phyloP scores from a whole-genome alignment of 345 rosid genomes.

The Dovyalis caffra region DNA sequence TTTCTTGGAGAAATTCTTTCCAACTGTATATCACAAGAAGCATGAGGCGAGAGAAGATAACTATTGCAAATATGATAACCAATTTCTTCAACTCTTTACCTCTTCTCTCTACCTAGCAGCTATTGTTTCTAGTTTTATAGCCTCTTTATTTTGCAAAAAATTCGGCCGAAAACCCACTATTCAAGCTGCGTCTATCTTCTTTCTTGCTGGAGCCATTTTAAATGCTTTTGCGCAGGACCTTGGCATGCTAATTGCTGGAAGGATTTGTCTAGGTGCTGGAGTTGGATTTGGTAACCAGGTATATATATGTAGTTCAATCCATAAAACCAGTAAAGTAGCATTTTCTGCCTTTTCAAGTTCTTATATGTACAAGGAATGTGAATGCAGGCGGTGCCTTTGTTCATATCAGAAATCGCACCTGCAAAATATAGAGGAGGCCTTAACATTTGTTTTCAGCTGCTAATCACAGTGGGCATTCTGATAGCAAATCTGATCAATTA shows the following conservation, averaged over 20 bases:
- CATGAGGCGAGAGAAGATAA: constrained; percentile 57
- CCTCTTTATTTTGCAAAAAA: constrained; percentile 41
- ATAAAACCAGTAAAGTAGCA: no score
- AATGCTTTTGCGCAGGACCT: constrained; percentile 42
- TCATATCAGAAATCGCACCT: constrained; percentile 80
- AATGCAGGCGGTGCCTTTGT: constrained; percentile 69
- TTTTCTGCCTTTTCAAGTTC: no score
- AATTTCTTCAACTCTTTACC: constrained; percentile 62
- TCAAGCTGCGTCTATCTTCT: constrained; percentile 58
- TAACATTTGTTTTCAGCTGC: constrained; percentile 61
- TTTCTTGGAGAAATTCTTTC: constrained; percentile 63
- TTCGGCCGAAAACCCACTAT: constrained; percentile 56
- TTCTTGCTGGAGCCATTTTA: constrained; percentile 53
- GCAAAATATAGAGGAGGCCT: constrained; percentile 61
- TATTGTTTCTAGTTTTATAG: constrained; percentile 45
- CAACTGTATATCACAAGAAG: constrained; percentile 55
- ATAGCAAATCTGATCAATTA: constrained; percentile 50
- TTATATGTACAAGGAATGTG: not conserved
- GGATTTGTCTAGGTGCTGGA: constrained; percentile 61
- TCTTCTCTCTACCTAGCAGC: constrained; percentile 82
- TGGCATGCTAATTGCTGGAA: constrained; percentile 54
- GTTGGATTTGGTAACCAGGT: constrained; percentile 84
- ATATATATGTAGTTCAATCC: not conserved
- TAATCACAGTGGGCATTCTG: constrained; percentile 67
- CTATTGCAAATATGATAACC: constrained; percentile 71